These are phyloP conservation scores for Bolboschoenus planiculmis DNA, from an alignment of 176 grass and related monocot genomes.

Conservation along the genomic window DNA sequence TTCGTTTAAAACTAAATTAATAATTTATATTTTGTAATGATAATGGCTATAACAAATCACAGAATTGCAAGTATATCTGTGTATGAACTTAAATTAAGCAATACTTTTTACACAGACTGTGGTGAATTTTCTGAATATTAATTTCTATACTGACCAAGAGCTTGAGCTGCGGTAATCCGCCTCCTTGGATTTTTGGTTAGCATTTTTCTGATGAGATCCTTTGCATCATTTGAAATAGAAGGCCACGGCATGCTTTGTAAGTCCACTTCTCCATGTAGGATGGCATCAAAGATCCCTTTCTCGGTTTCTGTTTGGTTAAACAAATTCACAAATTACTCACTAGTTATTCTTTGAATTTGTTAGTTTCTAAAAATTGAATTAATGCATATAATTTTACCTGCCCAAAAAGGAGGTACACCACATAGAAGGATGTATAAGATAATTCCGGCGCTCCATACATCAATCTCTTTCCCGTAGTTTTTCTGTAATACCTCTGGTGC, in stretches of 20 bases:
- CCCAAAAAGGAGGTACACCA: slow-evolving; percentile 61
- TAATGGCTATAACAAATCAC: neutral
- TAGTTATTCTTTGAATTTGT: neutral
- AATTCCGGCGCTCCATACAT: slow-evolving; percentile 76
- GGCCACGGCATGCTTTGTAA: slow-evolving; percentile 44
- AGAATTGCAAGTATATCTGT: neutral
- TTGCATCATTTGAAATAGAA: slow-evolving; percentile 58
- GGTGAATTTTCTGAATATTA: neutral
- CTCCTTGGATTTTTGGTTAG: slow-evolving; percentile 35
- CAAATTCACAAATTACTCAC: slow-evolving; percentile 10
- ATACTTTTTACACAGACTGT: slow-evolving; percentile 1
- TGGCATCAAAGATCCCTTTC: slow-evolving; percentile 64
- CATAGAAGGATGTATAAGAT: slow-evolving; percentile 80
- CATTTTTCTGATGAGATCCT: slow-evolving; percentile 66
- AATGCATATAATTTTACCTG: slow-evolving; percentile 27
- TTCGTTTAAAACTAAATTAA: neutral
- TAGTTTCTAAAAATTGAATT: slow-evolving; percentile 10
- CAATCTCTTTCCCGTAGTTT: slow-evolving; percentile 75
- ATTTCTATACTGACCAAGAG: slow-evolving; percentile 37
- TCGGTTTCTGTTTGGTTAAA: slow-evolving; percentile 50
- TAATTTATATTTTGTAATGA: neutral
- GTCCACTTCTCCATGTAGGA: slow-evolving; percentile 31
- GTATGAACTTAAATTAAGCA: neutral
- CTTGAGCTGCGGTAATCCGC: slow-evolving; percentile 59
- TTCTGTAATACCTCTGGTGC: slow-evolving; percentile 55